phyloP scores from a whole-genome alignment of 768 basidiomycete genomes.

The Brasilioporus rufonigricans region DNA sequence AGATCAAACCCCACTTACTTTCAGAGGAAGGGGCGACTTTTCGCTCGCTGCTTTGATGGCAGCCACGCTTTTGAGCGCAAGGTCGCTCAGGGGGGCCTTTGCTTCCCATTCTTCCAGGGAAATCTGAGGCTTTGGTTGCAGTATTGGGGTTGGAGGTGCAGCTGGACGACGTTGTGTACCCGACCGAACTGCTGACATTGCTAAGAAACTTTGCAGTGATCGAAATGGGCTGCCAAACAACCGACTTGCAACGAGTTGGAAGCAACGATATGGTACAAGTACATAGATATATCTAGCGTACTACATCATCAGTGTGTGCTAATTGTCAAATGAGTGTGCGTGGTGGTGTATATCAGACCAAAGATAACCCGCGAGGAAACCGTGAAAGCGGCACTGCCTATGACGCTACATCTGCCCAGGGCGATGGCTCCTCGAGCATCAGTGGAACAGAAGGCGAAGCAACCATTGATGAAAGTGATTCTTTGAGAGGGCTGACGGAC shows the following conservation, averaged over 20 bases:
- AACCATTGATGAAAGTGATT: slow-evolving; percentile 8
- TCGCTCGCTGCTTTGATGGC: slow-evolving; percentile 62
- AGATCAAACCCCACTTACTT: slow-evolving; percentile 46
- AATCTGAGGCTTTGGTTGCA: slow-evolving; percentile 45
- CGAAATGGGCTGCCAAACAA: slow-evolving; percentile 1
- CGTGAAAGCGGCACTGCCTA: background rate
- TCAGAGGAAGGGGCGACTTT: slow-evolving; percentile 62
- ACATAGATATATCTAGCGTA: slow-evolving; percentile 1
- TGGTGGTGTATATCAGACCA: slow-evolving; percentile 2
- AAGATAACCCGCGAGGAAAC: background rate
- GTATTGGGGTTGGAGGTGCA: slow-evolving; percentile 23
- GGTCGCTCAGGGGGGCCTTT: slow-evolving; percentile 71
- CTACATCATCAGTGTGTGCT: slow-evolving; percentile 9
- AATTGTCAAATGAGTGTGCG: background rate
- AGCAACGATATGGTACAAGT: background rate
- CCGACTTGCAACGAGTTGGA: background rate
- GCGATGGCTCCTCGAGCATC: slow-evolving; percentile 30
- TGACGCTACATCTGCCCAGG: slow-evolving; percentile 29
- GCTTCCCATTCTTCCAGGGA: slow-evolving; percentile 92
- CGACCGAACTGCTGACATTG: slow-evolving; percentile 25
- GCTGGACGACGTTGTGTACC: slow-evolving; percentile 26
- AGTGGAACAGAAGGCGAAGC: slow-evolving; percentile 14
- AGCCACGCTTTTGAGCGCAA: slow-evolving; percentile 64
- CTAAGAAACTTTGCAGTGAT: background rate
- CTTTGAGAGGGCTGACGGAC: slow-evolving; percentile 1